Evolutionary conservation across 2,329 filamentous ascomycete species (phyloP).

Genomic region (Zelopaecilomyces penicillatus): DNA sequence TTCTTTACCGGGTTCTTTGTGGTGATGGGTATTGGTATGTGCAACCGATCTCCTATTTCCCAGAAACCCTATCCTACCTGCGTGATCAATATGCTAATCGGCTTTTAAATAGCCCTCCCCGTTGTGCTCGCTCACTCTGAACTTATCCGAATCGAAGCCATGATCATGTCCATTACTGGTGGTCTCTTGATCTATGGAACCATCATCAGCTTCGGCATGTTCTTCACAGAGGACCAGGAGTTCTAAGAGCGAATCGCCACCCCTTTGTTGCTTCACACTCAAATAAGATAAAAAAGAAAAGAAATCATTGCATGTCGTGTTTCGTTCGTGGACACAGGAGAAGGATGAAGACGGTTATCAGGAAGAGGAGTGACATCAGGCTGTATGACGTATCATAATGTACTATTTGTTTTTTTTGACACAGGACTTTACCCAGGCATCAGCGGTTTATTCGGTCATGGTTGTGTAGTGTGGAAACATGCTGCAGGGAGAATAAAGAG

Average conservation of each 20-base stretch:
- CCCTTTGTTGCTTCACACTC: no score
- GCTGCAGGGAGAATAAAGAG: no score
- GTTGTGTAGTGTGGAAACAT: background rate
- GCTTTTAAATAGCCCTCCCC: conserved; percentile 55
- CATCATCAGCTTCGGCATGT: conserved; percentile 96
- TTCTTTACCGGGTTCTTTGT: conserved; percentile 95
- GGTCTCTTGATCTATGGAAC: conserved; percentile 94
- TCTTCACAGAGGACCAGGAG: conserved; percentile 96
- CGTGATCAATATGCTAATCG: conserved; percentile 1
- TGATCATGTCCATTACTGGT: conserved; percentile 90
- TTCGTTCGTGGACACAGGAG: no score
- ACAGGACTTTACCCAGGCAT: conserved; percentile 6
- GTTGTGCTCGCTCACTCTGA: conserved; percentile 79
- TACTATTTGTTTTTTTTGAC: conserved; percentile 1
- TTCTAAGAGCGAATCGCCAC: conserved; percentile 48
- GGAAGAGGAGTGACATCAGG: background rate
- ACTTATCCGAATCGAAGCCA: conserved; percentile 74
- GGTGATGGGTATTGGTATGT: conserved; percentile 92
- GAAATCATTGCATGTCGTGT: no score
- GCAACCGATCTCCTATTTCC: conserved; percentile 1
- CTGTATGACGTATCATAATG: conserved; percentile 6
- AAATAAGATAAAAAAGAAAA: no score
- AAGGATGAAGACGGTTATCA: no score
- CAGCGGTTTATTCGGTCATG: conserved; percentile 7
- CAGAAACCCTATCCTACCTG: background rate